Evolutionary conservation across 495 filamentous ascomycete genomes (phyloP), one percentile per base, ranked within the genome.

Genomic region (Xylaria cubensis): DNA sequence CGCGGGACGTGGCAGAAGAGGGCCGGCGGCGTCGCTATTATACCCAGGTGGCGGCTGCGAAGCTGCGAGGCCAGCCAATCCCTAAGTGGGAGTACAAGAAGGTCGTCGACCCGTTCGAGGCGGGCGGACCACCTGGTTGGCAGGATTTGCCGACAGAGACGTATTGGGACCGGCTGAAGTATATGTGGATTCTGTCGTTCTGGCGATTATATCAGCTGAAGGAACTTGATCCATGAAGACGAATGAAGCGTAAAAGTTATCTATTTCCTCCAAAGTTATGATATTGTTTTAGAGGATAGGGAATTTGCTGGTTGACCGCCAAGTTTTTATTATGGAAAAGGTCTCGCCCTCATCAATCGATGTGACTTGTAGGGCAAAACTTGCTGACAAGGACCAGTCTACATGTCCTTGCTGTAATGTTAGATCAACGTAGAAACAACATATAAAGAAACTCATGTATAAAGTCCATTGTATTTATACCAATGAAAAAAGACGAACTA

Each of bases 141-240:
- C 8, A 56, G 34, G 12, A 17, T 19, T 34, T 67, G 32, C 29
- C 48, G 32, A 19, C 17, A 8, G 17, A 17, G 29, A 55, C 65
- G 24, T 13, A 34, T 4, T 67, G 65, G 64, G 65, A 67, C 1
- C 65, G 50, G 6, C 34, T 67, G 9, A 36, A 53, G 65, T 67
- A 67, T 42, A 67, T 66, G 50, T 67, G 48, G 48, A 32, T 56
- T 0, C 8, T 67, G n/a, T 13, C 50, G 46, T 67, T 55, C 50
- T 53, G 50, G 65, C 50, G 65, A 2, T 26, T 67, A 5, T 56
- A 67, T 41, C 65, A 67, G 19, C 41, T 67, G 19, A 56, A 13
- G 46, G 42, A 66, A 34, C 44, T 66, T 26, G 64, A 66, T 7
- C 10, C 15, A 7, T 66, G 13, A 50, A 26, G 26, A 56, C 2